These are phyloP conservation scores for Pythium rishiriense DNA, from an alignment of 352 stramenopile genomes.

Conservation along the genomic window DNA sequence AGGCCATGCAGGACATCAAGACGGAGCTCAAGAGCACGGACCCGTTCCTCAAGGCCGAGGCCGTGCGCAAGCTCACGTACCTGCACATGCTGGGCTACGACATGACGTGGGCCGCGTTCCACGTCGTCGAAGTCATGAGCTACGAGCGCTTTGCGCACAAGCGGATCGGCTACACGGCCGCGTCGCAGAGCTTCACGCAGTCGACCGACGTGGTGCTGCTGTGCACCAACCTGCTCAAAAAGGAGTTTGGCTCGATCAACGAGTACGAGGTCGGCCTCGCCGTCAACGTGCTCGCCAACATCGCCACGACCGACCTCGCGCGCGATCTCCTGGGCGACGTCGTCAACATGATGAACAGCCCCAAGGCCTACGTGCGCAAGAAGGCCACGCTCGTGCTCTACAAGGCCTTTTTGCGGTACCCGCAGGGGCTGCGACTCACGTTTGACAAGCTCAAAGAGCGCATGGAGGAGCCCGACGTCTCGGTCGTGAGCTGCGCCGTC, in stretches of 20 bases:
- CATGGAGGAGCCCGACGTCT: constrained; percentile 95
- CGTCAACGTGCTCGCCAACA: constrained; percentile 99
- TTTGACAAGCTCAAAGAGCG: constrained; percentile 97
- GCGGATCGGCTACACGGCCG: constrained; percentile 95
- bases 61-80: constrained; percentile 97
- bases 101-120: constrained; percentile 98
- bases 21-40: constrained; percentile 96
- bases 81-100: constrained; percentile 99
- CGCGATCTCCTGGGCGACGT: constrained; percentile 92
- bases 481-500: constrained; percentile 96
- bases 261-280: constrained; percentile 97
- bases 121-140: constrained; percentile 98
- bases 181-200: constrained; percentile 96
- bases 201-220: constrained; percentile 98
- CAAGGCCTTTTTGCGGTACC: constrained; percentile 99
- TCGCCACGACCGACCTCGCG: constrained; percentile 96
- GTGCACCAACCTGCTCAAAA: constrained; percentile 99
- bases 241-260: constrained; percentile 91
- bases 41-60: constrained; percentile 96
- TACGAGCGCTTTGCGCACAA: constrained; percentile 96
- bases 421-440: constrained; percentile 96
- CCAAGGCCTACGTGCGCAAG: constrained; percentile 97
- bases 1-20: constrained; percentile 98
- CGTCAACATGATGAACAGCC: constrained; percentile 91
- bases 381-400: constrained; percentile 98